These are phyloP conservation scores for Pythium rhizo-oryzae DNA, from an alignment of 352 stramenopile genomes.

Conservation along the genomic window DNA sequence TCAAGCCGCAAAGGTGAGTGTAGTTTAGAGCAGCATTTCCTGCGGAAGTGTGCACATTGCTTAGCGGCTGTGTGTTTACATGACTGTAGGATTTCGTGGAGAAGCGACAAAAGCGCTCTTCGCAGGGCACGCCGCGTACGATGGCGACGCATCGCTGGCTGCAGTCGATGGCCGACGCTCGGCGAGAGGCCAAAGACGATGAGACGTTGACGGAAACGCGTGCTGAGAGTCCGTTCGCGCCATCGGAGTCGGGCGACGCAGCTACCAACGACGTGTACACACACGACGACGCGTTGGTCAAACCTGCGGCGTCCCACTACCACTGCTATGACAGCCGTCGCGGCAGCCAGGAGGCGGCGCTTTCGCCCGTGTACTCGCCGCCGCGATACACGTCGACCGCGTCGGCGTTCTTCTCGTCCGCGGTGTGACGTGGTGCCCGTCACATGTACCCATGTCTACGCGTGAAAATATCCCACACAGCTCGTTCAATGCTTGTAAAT, in stretches of 20 bases:
- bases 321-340: background rate
- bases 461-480: background rate
- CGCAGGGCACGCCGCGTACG: conserved; percentile 57
- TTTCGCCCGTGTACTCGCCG: conserved; percentile 12
- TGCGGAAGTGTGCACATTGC: background rate
- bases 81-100: conserved; percentile 57
- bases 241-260: background rate
- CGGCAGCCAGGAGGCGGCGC: background rate
- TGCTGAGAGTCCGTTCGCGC: background rate
- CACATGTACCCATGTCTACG: conserved; percentile 9
- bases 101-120: conserved; percentile 53
- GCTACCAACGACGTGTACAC: background rate
- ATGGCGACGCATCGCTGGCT: conserved; percentile 71
- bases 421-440: conserved; percentile 7
- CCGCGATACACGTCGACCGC: background rate
- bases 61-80: background rate
- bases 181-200: background rate
- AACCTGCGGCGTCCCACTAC: background rate
- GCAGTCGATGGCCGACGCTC: conserved; percentile 40
- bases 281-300: background rate
- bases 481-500: background rate
- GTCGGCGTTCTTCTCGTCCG: conserved; percentile 12
- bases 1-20: conserved; percentile 48
- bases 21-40: background rate
- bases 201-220: background rate